These are phyloP conservation scores for Corinectria fuckeliana DNA, from an alignment of 2,329 filamentous ascomycete genomes.

Conservation along the genomic window DNA sequence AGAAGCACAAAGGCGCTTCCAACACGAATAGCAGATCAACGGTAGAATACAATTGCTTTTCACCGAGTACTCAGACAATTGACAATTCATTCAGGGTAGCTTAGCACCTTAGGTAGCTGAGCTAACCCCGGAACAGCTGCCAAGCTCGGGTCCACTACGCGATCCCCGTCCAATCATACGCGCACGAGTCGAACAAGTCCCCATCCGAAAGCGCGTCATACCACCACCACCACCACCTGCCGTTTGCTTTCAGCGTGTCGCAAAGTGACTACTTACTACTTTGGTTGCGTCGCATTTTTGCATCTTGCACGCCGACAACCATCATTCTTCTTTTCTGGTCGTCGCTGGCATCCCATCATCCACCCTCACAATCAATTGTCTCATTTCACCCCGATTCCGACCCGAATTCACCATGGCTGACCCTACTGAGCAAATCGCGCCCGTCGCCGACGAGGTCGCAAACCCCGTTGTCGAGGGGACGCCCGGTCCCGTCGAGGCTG, in stretches of 20 bases:
- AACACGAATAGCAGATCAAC: no score
- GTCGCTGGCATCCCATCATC: neutral
- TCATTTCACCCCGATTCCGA: neutral
- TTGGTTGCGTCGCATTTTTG: constrained; percentile 7
- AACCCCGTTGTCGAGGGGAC: constrained; percentile 23
- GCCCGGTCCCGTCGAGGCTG: constrained; percentile 16
- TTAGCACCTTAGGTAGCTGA: neutral
- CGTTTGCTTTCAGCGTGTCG: constrained; percentile 28
- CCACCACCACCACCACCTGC: constrained; percentile 14
- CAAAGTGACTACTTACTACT: constrained; percentile 34
- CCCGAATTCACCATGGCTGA: constrained; percentile 38
- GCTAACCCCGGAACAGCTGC: neutral
- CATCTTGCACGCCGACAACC: neutral
- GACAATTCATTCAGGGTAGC: no score
- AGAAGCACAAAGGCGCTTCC: no score
- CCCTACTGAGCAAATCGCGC: constrained; percentile 36
- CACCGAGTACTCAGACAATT: no score
- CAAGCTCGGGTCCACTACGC: constrained; percentile 1
- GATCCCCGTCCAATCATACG: constrained; percentile 26
- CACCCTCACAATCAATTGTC: neutral
- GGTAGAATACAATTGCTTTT: no score
- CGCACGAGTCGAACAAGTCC: constrained; percentile 5
- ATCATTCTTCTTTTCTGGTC: neutral
- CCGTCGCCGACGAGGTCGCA: constrained; percentile 28
- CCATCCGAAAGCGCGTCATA: constrained; percentile 29